These are phyloP conservation scores for Aspergillus bridgeri DNA, from an alignment of 495 filamentous ascomycete species.

Conservation along the genomic window DNA sequence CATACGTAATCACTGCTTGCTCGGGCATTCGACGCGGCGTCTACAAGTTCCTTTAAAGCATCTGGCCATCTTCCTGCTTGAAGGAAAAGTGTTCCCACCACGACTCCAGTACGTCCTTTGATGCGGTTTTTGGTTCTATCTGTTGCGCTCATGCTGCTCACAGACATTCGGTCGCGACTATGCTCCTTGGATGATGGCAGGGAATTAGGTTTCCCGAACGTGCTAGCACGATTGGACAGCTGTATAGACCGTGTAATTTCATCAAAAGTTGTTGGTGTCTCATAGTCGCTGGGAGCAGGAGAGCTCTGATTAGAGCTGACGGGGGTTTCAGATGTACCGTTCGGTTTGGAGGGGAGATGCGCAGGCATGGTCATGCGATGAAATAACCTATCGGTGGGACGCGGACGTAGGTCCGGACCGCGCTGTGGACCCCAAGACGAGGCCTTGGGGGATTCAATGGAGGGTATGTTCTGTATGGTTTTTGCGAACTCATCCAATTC, in stretches of 20 bases:
- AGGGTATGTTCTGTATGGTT: slow-evolving; percentile 73
- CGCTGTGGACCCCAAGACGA: slow-evolving; percentile 46
- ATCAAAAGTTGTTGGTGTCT: slow-evolving; percentile 70
- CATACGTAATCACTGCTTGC: slow-evolving; percentile 86
- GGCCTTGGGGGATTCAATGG: slow-evolving; percentile 70
- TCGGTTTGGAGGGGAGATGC: slow-evolving; percentile 52
- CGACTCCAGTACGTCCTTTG: slow-evolving; percentile 73
- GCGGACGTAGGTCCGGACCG: slow-evolving; percentile 42
- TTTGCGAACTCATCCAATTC: slow-evolving; percentile 86
- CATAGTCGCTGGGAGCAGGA: slow-evolving; percentile 44
- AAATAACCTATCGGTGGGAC: slow-evolving; percentile 41
- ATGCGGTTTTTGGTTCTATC: slow-evolving; percentile 80
- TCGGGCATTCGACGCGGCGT: slow-evolving; percentile 73
- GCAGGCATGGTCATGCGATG: slow-evolving; percentile 81
- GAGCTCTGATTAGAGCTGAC: slow-evolving; percentile 42
- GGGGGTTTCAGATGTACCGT: slow-evolving; percentile 50
- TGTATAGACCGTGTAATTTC: slow-evolving; percentile 57
- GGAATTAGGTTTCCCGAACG: slow-evolving; percentile 31
- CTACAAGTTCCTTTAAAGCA: slow-evolving; percentile 79
- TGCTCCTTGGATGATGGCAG: slow-evolving; percentile 41
- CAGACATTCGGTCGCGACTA: slow-evolving; percentile 75
- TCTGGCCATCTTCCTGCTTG: slow-evolving; percentile 86
- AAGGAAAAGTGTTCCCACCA: slow-evolving; percentile 83
- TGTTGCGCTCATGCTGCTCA: slow-evolving; percentile 78
- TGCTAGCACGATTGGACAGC: slow-evolving; percentile 37